Evolutionary conservation across 345 rosid species (phyloP), one percentile per base, ranked within the genome.

Genomic region (Camelina laxa): DNA sequence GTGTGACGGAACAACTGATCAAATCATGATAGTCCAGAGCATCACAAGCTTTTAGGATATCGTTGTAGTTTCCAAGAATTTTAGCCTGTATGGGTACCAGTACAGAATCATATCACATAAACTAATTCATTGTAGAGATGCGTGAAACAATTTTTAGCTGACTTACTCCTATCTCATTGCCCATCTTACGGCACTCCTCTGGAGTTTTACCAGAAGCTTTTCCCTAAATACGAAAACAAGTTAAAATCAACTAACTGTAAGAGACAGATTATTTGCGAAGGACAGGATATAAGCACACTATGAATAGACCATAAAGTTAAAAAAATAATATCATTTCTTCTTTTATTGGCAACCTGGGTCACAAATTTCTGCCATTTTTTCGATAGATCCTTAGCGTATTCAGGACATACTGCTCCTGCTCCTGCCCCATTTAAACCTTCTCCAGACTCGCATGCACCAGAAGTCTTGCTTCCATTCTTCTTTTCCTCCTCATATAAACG

Each of bases 11-110:
- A 67, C 88, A 88, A 81, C 83, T 87, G 80, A 93, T 91, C 58
- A 93, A 76, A 79, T 93, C 98, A 75, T 93, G 97, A 87, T 91
- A 93, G 78, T 93, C 97, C 87, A 93, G 78, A 48, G 97, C 94
- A 82, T 93, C 81, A 76, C 97, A 93, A 69, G 92, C 82, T 80
- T 64, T 83, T 75, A 93, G 80, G 71, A 88, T 88, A 68, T 84
- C 81, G 60, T 82, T 83, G 80, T 93, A 93, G 74, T 84, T 82
- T 69, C 81, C 65, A 66, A 93, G 85, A 81, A 93, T 79, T 70
- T 85, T 82, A 65, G 91, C 98, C 98, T 93, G 94, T 72, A 84
- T 74, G 60, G 82, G 60, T 47, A 65, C 56, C 72, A 74, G 57
- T 65, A 60, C 33, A 65, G 55, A 83, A 67, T 47, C 77, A 79